Conservation (phyloP, 208 protist genomes). For the Wallacemonas sp. region DNA sequence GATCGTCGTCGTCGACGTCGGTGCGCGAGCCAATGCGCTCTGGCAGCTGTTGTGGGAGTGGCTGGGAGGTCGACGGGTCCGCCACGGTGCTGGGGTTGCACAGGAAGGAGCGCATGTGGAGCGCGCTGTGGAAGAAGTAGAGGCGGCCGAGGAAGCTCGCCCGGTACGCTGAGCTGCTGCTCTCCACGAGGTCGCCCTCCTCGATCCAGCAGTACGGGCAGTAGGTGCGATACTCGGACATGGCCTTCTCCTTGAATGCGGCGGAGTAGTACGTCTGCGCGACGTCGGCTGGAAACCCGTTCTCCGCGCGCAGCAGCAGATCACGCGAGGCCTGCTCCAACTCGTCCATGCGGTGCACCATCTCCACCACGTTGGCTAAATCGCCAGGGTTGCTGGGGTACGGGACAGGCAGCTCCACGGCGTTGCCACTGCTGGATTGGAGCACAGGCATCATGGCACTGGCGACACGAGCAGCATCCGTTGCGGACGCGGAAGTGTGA, state of each 20-base stretch:
- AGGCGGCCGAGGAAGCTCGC: slow-evolving; percentile 69
- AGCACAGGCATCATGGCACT: not conserved
- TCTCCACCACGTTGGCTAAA: slow-evolving; percentile 47
- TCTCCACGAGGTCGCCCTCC: slow-evolving; percentile 49
- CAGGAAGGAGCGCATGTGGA: slow-evolving; percentile 70
- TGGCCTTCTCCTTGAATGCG: slow-evolving; percentile 28
- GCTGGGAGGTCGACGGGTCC: slow-evolving; percentile 36
- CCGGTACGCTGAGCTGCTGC: slow-evolving; percentile 18
- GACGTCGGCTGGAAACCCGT: slow-evolving; percentile 61
- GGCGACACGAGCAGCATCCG: not conserved
- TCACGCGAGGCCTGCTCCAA: slow-evolving; percentile 39
- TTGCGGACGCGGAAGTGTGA: not conserved
- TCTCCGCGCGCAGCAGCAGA: slow-evolving; percentile 27
- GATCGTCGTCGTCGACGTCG: slow-evolving; percentile 9
- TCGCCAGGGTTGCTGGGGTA: slow-evolving; percentile 31
- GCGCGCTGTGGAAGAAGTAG: slow-evolving; percentile 72
- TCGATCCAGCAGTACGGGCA: slow-evolving; percentile 85
- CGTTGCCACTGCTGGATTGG: slow-evolving; percentile 11
- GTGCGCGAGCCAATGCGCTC: not conserved
- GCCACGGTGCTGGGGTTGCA: slow-evolving; percentile 53
- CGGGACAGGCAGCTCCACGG: slow-evolving; percentile 30
- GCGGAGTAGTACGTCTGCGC: slow-evolving; percentile 45
- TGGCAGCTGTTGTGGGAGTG: slow-evolving; percentile 57
- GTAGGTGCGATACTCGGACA: slow-evolving; percentile 75
- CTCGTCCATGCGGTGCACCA: slow-evolving; percentile 56